Evolutionary conservation across 2,329 filamentous ascomycete genomes (phyloP).

Genomic region (Scleromitrula shiraiana): DNA sequence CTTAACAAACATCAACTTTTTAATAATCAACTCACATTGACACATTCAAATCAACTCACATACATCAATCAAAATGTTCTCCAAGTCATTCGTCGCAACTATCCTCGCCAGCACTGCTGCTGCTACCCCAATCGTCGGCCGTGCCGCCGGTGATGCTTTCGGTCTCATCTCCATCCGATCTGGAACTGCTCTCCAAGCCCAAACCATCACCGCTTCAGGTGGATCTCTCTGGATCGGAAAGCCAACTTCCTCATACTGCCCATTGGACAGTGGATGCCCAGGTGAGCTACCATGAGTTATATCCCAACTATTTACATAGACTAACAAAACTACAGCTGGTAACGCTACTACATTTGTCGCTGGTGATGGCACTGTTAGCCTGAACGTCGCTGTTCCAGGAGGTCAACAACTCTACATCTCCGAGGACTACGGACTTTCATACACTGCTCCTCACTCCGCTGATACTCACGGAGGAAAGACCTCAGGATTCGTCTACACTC

Average conservation of each 20-base stretch:
- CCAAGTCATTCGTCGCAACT: conserved; percentile 10
- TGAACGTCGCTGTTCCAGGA: conserved; percentile 3
- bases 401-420: conserved; percentile 6
- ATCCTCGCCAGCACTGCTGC: conserved; percentile 9
- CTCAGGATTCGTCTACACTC: background rate
- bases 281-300: background rate
- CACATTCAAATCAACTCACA: background rate
- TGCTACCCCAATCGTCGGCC: conserved; percentile 4
- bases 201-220: background rate
- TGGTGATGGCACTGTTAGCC: background rate
- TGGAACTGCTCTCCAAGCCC: background rate
- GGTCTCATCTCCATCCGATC: conserved; percentile 14
- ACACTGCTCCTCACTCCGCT: background rate
- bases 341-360: background rate
- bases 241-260: conserved; percentile 2
- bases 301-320: background rate
- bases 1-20: background rate
- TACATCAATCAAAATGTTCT: conserved; percentile 9
- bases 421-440: background rate
- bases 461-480: background rate
- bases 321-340: background rate
- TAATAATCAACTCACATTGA: background rate
- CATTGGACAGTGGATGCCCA: conserved; percentile 14
- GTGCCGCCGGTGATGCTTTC: background rate
- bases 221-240: conserved; percentile 8